These are phyloP conservation scores for Gautieria morchelliformis DNA, from an alignment of 768 basidiomycete genomes.

Conservation along the genomic window DNA sequence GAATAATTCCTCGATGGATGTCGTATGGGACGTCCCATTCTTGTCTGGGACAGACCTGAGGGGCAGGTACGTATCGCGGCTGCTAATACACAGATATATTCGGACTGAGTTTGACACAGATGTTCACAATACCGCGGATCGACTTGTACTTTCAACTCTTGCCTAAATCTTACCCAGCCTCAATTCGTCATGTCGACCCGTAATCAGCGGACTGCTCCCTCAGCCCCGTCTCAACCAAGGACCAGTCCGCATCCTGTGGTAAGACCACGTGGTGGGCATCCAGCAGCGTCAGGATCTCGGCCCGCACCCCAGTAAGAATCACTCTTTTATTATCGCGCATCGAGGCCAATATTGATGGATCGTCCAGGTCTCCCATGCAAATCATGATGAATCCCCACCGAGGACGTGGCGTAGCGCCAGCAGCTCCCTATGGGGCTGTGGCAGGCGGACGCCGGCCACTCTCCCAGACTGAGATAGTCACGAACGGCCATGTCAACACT, in stretches of 20 bases:
- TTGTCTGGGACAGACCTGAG: slow-evolving; percentile 85
- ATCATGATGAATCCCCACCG: slow-evolving; percentile 75
- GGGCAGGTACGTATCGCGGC: slow-evolving; percentile 46
- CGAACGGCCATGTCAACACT: slow-evolving; percentile 6
- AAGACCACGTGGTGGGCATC: slow-evolving; percentile 44
- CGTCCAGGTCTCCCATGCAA: slow-evolving; percentile 33
- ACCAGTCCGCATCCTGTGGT: slow-evolving; percentile 57
- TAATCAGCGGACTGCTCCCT: slow-evolving; percentile 24
- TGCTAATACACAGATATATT: background rate
- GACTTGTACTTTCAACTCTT: slow-evolving; percentile 76
- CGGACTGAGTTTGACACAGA: slow-evolving; percentile 26
- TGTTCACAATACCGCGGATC: slow-evolving; percentile 91
- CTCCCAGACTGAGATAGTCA: background rate
- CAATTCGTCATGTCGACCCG: slow-evolving; percentile 76
- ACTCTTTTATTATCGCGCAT: background rate
- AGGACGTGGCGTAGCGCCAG: slow-evolving; percentile 28
- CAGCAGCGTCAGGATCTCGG: slow-evolving; percentile 54
- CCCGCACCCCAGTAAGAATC: slow-evolving; percentile 32
- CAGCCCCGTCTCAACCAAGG: slow-evolving; percentile 52
- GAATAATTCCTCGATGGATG: slow-evolving; percentile 81
- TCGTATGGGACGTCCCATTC: slow-evolving; percentile 93
- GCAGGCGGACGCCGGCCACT: background rate
- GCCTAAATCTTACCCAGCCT: slow-evolving; percentile 77
- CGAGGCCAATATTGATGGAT: slow-evolving; percentile 7
- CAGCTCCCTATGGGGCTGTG: slow-evolving; percentile 6